These are phyloP conservation scores for Naumovozyma dairenensis DNA, from an alignment of 805 yeast genomes.

Conservation along the genomic window DNA sequence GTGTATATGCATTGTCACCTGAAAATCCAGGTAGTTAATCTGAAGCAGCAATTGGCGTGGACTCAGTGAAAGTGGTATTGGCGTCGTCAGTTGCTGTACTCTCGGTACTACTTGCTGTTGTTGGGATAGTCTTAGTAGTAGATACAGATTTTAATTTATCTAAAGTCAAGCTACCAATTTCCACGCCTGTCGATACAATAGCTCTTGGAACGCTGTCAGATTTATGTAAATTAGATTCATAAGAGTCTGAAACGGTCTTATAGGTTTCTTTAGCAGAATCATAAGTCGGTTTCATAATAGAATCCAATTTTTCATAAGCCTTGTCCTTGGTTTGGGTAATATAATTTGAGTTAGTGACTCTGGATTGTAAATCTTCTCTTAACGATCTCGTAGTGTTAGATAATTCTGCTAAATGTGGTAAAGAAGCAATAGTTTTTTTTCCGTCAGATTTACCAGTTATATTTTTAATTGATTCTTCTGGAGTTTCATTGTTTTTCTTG, in stretches of 20 bases:
- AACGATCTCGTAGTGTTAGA: conserved; percentile 21
- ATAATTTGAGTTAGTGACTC: conserved; percentile 13
- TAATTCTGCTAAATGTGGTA: conserved; percentile 24
- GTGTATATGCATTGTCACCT: no score
- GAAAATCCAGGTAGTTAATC: background rate
- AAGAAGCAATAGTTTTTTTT: conserved; percentile 4
- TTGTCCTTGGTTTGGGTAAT: conserved; percentile 15
- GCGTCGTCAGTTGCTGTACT: background rate
- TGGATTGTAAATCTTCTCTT: conserved; percentile 19
- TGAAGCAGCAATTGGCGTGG: background rate
- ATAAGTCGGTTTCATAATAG: conserved; percentile 12
- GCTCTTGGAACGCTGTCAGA: conserved; percentile 27
- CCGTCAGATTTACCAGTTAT: conserved; percentile 1
- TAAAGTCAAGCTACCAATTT: conserved; percentile 22
- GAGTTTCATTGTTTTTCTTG: background rate
- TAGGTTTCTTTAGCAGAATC: conserved; percentile 18
- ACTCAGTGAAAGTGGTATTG: conserved; percentile 1
- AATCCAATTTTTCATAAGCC: conserved; percentile 7
- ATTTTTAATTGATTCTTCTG: background rate
- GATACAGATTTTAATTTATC: conserved; percentile 17
- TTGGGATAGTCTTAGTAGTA: conserved; percentile 2
- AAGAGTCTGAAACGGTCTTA: conserved; percentile 21
- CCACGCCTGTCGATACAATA: conserved; percentile 25
- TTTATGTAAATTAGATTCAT: conserved; percentile 20
- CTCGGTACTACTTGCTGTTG: background rate